Evolutionary conservation across 1,284 basidiomycete genomes (phyloP).

Genomic region (Nidula niveotomentosa): DNA sequence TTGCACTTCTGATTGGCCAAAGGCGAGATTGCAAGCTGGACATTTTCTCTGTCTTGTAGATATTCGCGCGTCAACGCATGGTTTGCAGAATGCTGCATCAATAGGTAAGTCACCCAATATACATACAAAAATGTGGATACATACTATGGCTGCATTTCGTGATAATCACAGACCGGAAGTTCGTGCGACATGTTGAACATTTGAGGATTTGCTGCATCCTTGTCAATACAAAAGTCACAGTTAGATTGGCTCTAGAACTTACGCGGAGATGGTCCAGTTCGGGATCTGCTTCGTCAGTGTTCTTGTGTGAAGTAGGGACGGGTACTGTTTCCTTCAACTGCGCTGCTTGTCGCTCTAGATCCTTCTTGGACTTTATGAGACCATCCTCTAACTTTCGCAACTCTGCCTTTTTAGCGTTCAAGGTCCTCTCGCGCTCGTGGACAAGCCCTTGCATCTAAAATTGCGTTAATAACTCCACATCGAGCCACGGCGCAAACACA

Average conservation of each 20-base stretch:
- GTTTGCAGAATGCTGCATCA: constrained; percentile 80
- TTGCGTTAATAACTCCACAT: neutral
- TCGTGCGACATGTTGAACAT: constrained; percentile 88
- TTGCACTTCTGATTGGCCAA: constrained; percentile 88
- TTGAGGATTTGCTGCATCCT: constrained; percentile 74
- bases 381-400: constrained; percentile 47
- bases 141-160: constrained; percentile 94
- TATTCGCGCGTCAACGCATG: constrained; percentile 86
- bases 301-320: constrained; percentile 23
- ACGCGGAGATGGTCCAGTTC: constrained; percentile 71
- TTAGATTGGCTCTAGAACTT: constrained; percentile 5
- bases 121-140: constrained; percentile 27
- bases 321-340: constrained; percentile 39
- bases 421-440: constrained; percentile 26
- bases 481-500: neutral
- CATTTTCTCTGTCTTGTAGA: constrained; percentile 94
- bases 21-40: constrained; percentile 85
- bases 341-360: constrained; percentile 46
- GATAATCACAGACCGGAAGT: constrained; percentile 86
- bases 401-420: constrained; percentile 31
- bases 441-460: constrained; percentile 15
- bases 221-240: constrained; percentile 2
- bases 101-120: constrained; percentile 3
- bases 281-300: constrained; percentile 40
- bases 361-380: constrained; percentile 47